phyloP scores from a whole-genome alignment of 2,329 filamentous ascomycete genomes.

The Claviceps sorghi region DNA sequence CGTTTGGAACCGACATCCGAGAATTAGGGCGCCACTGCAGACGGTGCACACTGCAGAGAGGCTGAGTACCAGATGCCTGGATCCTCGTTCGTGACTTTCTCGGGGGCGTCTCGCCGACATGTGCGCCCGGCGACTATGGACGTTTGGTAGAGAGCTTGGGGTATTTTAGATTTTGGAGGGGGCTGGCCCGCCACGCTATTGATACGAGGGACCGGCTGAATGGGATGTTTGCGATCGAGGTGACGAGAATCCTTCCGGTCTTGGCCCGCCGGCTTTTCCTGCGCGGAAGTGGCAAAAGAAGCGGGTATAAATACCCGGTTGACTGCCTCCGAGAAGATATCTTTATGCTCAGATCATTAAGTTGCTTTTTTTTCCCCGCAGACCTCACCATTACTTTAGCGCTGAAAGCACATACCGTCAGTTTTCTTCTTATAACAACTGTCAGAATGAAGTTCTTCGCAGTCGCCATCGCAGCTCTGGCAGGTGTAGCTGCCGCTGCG shows the following conservation, averaged over 20 bases:
- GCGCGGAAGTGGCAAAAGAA: neutral
- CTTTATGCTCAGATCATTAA: neutral
- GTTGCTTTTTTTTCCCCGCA: neutral
- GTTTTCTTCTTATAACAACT: neutral
- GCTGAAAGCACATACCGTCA: neutral
- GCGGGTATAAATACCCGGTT: neutral
- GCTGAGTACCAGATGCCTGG: neutral
- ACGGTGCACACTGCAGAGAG: neutral
- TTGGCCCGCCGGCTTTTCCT: neutral
- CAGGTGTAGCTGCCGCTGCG: constrained; percentile 7
- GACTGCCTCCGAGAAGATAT: neutral
- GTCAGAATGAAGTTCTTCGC: constrained; percentile 17
- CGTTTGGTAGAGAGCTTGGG: neutral
- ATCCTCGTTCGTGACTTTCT: neutral
- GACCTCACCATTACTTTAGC: neutral
- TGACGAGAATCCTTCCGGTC: neutral
- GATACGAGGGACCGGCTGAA: neutral
- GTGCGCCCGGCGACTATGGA: neutral
- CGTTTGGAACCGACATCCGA: neutral
- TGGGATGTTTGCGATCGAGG: neutral
- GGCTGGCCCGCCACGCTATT: neutral
- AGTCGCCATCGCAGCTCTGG: constrained; percentile 12
- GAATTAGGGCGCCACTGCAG: neutral
- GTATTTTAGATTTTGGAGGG: neutral
- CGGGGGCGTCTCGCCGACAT: neutral